A percentile compares a stretch with the other conserved stretches of the same genome.
These are phyloP conservation scores for Aspergillus arachidicola DNA, from an alignment of 2,329 filamentous ascomycete genomes.

Conservation along the genomic window DNA sequence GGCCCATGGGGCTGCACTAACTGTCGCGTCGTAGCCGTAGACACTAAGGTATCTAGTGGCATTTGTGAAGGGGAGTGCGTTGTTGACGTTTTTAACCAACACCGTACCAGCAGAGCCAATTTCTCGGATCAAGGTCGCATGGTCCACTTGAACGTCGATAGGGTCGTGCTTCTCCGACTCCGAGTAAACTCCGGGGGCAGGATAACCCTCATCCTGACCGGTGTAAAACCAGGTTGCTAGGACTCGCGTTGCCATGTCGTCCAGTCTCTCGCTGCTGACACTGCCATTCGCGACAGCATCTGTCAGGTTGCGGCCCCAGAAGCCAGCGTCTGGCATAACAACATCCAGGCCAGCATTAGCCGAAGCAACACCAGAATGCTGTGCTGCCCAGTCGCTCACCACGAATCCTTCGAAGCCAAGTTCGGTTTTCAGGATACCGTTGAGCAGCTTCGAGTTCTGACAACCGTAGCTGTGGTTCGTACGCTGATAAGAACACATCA, in stretches of 20 bases:
- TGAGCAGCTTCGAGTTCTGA: slow-evolving; percentile 15
- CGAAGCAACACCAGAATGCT: slow-evolving; percentile 52
- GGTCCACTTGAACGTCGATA: neutral
- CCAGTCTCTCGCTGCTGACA: slow-evolving; percentile 6
- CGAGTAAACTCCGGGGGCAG: neutral
- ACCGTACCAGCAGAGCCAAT: neutral
- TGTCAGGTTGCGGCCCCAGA: slow-evolving; percentile 2
- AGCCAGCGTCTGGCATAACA: slow-evolving; percentile 21
- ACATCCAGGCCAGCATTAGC: slow-evolving; percentile 31
- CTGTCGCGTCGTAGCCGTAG: neutral
- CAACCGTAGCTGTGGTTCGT: slow-evolving; percentile 12
- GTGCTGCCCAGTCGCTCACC: slow-evolving; percentile 15
- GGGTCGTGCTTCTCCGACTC: neutral
- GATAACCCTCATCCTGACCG: neutral
- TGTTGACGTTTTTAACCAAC: neutral
- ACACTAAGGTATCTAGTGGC: neutral
- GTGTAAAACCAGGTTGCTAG: slow-evolving; percentile 14
- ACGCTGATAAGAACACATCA: slow-evolving; percentile 21
- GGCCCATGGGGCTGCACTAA: neutral
- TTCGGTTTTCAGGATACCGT: slow-evolving; percentile 15
- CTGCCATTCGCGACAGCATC: slow-evolving; percentile 15
- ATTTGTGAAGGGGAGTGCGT: neutral
- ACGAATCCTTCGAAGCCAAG: slow-evolving; percentile 19
- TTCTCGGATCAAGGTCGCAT: neutral
- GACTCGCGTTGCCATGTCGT: slow-evolving; percentile 19